phyloP scores from a whole-genome alignment of 1,139 yeast species.

The Cylindricascospora bacillispora region DNA sequence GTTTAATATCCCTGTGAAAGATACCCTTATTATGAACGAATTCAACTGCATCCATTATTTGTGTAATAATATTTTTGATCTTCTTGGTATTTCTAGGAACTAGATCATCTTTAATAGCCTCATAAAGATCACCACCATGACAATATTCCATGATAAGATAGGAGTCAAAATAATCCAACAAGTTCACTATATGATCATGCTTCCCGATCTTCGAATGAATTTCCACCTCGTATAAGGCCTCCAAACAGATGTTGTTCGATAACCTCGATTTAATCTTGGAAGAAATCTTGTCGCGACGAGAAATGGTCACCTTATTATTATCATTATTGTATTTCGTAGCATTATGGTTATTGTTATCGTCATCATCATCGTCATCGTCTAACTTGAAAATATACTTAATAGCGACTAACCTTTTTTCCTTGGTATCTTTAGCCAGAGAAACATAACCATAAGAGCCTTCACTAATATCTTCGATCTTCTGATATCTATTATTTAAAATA shows the following conservation, averaged over 20 bases:
- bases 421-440: slow-evolving; percentile 66
- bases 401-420: slow-evolving; percentile 52
- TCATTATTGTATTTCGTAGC: slow-evolving; percentile 9
- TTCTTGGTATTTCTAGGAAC: slow-evolving; percentile 72
- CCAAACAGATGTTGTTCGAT: slow-evolving; percentile 35
- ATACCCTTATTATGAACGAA: slow-evolving; percentile 64
- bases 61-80: slow-evolving; percentile 62
- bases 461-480: slow-evolving; percentile 63
- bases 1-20: slow-evolving; percentile 81
- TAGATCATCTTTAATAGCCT: slow-evolving; percentile 70
- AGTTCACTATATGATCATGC: slow-evolving; percentile 42
- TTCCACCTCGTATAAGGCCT: slow-evolving; percentile 68
- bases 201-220: slow-evolving; percentile 58
- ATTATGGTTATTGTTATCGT: slow-evolving; percentile 10
- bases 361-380: slow-evolving; percentile 21
- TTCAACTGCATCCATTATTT: slow-evolving; percentile 65
- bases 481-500: slow-evolving; percentile 50
- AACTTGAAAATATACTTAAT: slow-evolving; percentile 57
- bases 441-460: slow-evolving; percentile 93
- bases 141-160: slow-evolving; percentile 81
- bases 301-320: slow-evolving; percentile 15
- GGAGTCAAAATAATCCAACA: slow-evolving; percentile 69
- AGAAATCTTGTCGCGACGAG: slow-evolving; percentile 20
- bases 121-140: slow-evolving; percentile 85
- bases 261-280: slow-evolving; percentile 22